These are phyloP conservation scores for Entomortierella lignicola DNA, from an alignment of 192 early-diverging fungal genomes.

Conservation along the genomic window DNA sequence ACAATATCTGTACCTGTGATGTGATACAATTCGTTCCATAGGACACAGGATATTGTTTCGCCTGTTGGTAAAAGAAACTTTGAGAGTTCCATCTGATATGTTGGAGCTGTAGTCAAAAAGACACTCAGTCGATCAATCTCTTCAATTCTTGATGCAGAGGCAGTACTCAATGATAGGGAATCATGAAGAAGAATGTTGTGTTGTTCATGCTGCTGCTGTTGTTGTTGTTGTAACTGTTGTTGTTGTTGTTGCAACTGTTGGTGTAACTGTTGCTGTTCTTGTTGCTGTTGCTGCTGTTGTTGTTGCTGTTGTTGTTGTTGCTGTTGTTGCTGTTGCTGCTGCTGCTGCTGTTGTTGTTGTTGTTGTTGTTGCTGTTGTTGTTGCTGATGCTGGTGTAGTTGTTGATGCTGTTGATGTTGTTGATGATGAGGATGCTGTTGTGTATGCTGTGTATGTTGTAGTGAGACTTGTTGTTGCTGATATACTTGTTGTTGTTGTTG, in stretches of 20 bases:
- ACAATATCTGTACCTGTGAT: constrained; percentile 99
- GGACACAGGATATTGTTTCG: constrained; percentile 91
- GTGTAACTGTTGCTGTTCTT: constrained; percentile 30
- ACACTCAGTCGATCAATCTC: constrained; percentile 52
- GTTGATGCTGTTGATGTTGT: constrained; percentile 21
- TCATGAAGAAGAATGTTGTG: constrained; percentile 39
- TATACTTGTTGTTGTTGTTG: constrained; percentile 20
- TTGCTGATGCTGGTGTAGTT: constrained; percentile 5
- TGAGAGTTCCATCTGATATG: constrained; percentile 48
- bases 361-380: constrained; percentile 28
- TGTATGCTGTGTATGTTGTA: no score
- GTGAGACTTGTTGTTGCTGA: no score
- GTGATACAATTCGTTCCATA: constrained; percentile 93
- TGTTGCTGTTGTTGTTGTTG: constrained; percentile 36
- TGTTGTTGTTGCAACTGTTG: constrained; percentile 24
- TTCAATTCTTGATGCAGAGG: constrained; percentile 49
- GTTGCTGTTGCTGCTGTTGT: constrained; percentile 33
- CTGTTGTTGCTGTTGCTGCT: constrained; percentile 11
- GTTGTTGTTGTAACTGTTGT: constrained; percentile 30
- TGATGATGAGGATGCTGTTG: constrained; percentile 7
- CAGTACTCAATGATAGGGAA: constrained; percentile 39
- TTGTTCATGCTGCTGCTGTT: constrained; percentile 43
- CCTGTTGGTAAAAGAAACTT: constrained; percentile 78
- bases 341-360: constrained; percentile 28
- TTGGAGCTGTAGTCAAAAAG: constrained; percentile 48